Conservation (phyloP, 2,329 filamentous ascomycete species). For the Escovopsis weberi region DNA sequence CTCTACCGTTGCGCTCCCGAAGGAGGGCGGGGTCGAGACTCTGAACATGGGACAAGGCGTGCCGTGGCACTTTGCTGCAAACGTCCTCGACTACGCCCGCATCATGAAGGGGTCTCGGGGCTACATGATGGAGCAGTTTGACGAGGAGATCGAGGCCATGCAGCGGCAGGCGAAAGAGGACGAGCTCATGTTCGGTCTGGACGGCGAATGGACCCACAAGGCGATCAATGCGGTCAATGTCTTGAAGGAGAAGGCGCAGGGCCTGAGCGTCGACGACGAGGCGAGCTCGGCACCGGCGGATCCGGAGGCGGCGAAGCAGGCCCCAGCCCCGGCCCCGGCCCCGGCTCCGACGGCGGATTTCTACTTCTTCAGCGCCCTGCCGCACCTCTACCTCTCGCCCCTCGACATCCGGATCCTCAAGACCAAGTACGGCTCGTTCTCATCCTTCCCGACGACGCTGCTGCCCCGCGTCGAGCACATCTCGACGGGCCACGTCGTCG, state of each 20-base stretch:
- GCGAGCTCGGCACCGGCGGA: constrained; percentile 7
- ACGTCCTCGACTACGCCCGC: constrained; percentile 85
- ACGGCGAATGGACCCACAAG: constrained; percentile 82
- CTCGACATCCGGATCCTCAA: constrained; percentile 88
- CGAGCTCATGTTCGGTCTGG: constrained; percentile 79
- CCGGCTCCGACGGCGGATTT: constrained; percentile 37
- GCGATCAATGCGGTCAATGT: constrained; percentile 62
- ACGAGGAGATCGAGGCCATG: constrained; percentile 63
- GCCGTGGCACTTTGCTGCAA: constrained; percentile 89
- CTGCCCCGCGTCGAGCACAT: constrained; percentile 80
- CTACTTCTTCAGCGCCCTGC: constrained; percentile 76
- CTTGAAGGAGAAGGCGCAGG: constrained; percentile 57
- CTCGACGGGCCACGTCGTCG: constrained; percentile 73
- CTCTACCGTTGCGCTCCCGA: constrained; percentile 76
- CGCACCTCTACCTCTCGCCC: constrained; percentile 80
- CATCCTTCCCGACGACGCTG: constrained; percentile 70
- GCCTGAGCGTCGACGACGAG: constrained; percentile 20
- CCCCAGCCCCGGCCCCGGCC: constrained; percentile 5
- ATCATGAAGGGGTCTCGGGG: constrained; percentile 88
- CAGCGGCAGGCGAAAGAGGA: constrained; percentile 72
- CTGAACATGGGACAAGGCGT: constrained; percentile 59
- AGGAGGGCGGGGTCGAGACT: constrained; percentile 59
- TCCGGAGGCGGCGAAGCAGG: too few species aligned
- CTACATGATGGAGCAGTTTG: constrained; percentile 73
- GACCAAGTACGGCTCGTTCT: constrained; percentile 72